Base-by-base conservation (phyloP, 371 early-diverging fungal species). In the Chytridiales sp. region DNA sequence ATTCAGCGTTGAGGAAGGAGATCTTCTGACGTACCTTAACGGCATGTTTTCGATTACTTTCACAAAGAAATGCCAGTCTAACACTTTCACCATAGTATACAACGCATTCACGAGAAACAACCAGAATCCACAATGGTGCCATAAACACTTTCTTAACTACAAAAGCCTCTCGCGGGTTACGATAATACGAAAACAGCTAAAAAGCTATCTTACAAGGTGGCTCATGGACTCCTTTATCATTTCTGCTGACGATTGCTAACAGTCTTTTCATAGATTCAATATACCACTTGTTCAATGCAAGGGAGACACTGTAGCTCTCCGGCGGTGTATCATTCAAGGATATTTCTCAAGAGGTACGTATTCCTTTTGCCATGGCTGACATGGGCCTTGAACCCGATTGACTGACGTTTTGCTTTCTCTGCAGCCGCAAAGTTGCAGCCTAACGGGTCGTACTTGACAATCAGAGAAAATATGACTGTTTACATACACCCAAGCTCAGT, bases 1-100 rank as follows among this genome's bases (percentile, higher is more conserved):
- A 70, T 91, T 93, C 62, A 80, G 87, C 56, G 90, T 85, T 0
- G 80, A 87, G 59, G 92, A 93, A 60, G 77, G 77, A 17, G 77
- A 76, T 46, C 77, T 71, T 43, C 67, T 93, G 4, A 86, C 89
- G 3, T 75, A 86, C 27, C 62, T 93, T 21, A 90, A 90, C 61
- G 81, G 82, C 78, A 47, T 42, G 40, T 40, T 27, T 38, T 15
- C 46, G 32, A 24, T 40, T 32, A 11, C 38, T 62, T 36, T 39
- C 40, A 22, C 29, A 36, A 26, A 44, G 47, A 32, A 53, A 53
- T 32, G 40, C 40, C 11, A 24, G 29, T 21, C 19, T 15, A 2
- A 19, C 8, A 19, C 15, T 29, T 19, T 43, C 35, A 9, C 29
- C 62, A 26, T 52, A 85, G 91, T 90, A 0, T 93, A 85, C 70